Base-by-base conservation (phyloP, 1,284 basidiomycete genomes). In the Ceratobasidium sp. region DNA sequence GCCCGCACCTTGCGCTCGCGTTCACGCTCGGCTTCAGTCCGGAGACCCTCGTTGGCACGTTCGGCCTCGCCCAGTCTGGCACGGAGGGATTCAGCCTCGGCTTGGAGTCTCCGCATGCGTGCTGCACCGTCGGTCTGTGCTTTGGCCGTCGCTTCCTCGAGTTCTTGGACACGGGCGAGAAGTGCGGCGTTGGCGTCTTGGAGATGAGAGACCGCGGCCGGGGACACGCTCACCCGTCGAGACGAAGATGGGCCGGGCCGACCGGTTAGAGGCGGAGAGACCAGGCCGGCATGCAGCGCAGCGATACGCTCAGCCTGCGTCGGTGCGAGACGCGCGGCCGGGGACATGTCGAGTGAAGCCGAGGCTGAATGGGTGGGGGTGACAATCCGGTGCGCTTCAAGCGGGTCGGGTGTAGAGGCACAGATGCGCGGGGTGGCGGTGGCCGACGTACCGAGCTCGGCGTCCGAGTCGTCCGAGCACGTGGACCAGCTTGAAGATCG, bases 151-250 rank as follows among this genome's bases (percentile, higher is more conserved):
- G 65, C 65, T 14, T 57, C 65, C 34, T 69, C 65, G 41, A 69
- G 65, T 23, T 69, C 65, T 57, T 69, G 5, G 28, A 69, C 65
- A 5, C 65, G 52, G 8, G 52, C 65, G 26, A 69, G 39, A n/a
- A 69, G 65, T 1, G 65, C 65, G 23, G 36, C 39, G 28, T 57
- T 69, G 65, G 65, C 52, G 39, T 69, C 65, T 65, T 69, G 65
- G 12, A 69, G 39, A 26, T 69, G 65, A 16, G 34, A 18, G 18
- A 69, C 65, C 14, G 65, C 65, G 4, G 52, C 65, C 5, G 65
- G 65, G 0, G 36, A 57, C 8, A 69, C 65, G 52, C 65, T 69
- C 39, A 69, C 52, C 1, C 52, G 65, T 14, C 65, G 45, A 5
- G 46, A 41, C 14, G 48, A n/a, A 12, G 45, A 34, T n/a, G 21